These are phyloP conservation scores for Geotrichum fermentans DNA, from an alignment of 1,139 yeast genomes.

Conservation along the genomic window DNA sequence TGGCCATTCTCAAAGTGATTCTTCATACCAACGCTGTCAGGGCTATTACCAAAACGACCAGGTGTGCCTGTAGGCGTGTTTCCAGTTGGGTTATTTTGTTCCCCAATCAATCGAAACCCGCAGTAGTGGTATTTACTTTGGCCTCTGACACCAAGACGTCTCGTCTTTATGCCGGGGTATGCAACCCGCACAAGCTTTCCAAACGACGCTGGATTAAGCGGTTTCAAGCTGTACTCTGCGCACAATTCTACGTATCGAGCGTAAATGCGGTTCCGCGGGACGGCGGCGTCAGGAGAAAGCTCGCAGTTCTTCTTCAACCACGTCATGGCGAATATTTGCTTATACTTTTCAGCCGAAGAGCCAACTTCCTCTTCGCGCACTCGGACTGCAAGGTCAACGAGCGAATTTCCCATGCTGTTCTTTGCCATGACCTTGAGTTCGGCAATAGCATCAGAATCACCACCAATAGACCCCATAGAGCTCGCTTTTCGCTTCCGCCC, in stretches of 20 bases:
- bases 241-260: slow-evolving; percentile 75
- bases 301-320: slow-evolving; percentile 74
- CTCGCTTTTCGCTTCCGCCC: slow-evolving; percentile 21
- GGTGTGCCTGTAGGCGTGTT: slow-evolving; percentile 34
- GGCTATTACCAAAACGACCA: slow-evolving; percentile 25
- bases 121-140: slow-evolving; percentile 89
- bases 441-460: slow-evolving; percentile 42
- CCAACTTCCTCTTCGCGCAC: slow-evolving; percentile 46
- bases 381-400: slow-evolving; percentile 49
- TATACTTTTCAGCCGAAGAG: slow-evolving; percentile 52
- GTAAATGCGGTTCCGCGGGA: slow-evolving; percentile 77
- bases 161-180: slow-evolving; percentile 70
- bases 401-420: slow-evolving; percentile 42
- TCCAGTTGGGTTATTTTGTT: slow-evolving; percentile 33
- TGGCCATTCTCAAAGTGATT: slow-evolving; percentile 3
- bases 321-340: slow-evolving; percentile 76
- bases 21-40: slow-evolving; percentile 21
- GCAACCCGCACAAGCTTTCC: slow-evolving; percentile 75
- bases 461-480: slow-evolving; percentile 10
- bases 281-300: slow-evolving; percentile 60
- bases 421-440: slow-evolving; percentile 51
- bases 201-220: slow-evolving; percentile 80
- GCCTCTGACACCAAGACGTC: slow-evolving; percentile 85
- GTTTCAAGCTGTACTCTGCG: slow-evolving; percentile 59
- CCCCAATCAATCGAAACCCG: slow-evolving; percentile 65